These are phyloP conservation scores for Aspergillus campestris DNA, from an alignment of 495 filamentous ascomycete genomes.

Conservation along the genomic window DNA sequence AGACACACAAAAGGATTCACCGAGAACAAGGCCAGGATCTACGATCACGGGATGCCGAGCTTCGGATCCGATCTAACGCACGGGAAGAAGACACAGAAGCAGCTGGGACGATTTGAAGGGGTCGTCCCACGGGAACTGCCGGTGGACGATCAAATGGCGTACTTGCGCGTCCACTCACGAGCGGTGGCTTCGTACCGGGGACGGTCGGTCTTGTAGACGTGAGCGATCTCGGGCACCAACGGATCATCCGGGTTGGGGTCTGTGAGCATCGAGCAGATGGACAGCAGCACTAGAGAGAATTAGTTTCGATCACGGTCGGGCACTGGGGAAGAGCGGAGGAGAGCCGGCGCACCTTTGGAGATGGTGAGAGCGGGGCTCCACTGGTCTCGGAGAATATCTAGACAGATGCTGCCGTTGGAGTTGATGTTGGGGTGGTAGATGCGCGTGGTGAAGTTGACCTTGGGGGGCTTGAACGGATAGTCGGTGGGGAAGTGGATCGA, in stretches of 20 bases:
- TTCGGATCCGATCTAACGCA: constrained; percentile 37
- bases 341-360: constrained; percentile 74
- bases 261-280: constrained; percentile 99
- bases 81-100: constrained; percentile 28
- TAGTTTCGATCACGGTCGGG: constrained; percentile 7
- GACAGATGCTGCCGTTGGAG: constrained; percentile 97
- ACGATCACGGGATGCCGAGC: constrained; percentile 42
- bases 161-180: constrained; percentile 98
- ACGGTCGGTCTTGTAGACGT: constrained; percentile 99
- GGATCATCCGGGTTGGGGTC: constrained; percentile 99
- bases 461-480: constrained; percentile 99
- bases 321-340: background rate
- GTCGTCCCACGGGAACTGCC: constrained; percentile 18
- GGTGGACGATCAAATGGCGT: constrained; percentile 58
- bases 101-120: constrained; percentile 20
- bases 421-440: constrained; percentile 99
- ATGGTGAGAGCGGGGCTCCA: constrained; percentile 99
- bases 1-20: constrained; percentile 10
- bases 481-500: constrained; percentile 98
- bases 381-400: constrained; percentile 96
- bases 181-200: constrained; percentile 92
- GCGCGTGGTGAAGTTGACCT: constrained; percentile 99
- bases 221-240: constrained; percentile 95
- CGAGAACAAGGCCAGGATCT: constrained; percentile 27
- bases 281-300: constrained; percentile 67